Evolutionary conservation across 768 basidiomycete genomes (phyloP).

Genomic region (Boletellus sp.): DNA sequence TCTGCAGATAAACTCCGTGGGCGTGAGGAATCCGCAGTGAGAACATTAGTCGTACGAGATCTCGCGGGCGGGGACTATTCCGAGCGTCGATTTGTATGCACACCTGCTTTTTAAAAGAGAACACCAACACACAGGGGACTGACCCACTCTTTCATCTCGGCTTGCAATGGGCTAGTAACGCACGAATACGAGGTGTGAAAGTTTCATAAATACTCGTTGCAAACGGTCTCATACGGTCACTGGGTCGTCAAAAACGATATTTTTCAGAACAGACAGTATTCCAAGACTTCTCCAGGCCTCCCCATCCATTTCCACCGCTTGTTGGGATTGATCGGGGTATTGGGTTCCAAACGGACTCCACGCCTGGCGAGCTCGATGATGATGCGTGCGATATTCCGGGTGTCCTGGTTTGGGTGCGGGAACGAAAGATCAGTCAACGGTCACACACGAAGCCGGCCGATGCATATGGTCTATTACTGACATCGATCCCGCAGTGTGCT

Average conservation of each 20-base stretch:
- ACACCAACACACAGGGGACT: no score
- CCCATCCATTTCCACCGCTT: constrained; percentile 89
- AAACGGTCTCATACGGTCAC: not conserved
- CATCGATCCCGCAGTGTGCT: constrained; percentile 87
- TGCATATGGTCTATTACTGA: constrained; percentile 42
- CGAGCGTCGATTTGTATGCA: no score
- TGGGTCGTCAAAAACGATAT: not conserved
- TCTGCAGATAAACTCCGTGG: no score
- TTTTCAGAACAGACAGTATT: constrained; percentile 32
- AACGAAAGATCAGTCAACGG: constrained; percentile 2
- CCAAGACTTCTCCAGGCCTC: constrained; percentile 61
- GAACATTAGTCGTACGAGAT: no score
- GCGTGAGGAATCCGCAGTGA: no score
- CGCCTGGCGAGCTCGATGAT: constrained; percentile 71
- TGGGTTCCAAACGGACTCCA: constrained; percentile 67
- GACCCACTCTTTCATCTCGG: no score
- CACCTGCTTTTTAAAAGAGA: no score
- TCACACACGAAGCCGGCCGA: not conserved
- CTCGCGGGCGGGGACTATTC: no score
- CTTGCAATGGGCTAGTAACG: no score
- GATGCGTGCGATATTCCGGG: constrained; percentile 84
- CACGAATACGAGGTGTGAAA: not conserved
- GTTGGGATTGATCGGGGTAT: constrained; percentile 61
- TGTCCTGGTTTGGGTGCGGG: constrained; percentile 53
- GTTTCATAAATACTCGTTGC: not conserved